phyloP scores from a whole-genome alignment of 768 basidiomycete species.

The Candolleomyces aberdarensis region DNA sequence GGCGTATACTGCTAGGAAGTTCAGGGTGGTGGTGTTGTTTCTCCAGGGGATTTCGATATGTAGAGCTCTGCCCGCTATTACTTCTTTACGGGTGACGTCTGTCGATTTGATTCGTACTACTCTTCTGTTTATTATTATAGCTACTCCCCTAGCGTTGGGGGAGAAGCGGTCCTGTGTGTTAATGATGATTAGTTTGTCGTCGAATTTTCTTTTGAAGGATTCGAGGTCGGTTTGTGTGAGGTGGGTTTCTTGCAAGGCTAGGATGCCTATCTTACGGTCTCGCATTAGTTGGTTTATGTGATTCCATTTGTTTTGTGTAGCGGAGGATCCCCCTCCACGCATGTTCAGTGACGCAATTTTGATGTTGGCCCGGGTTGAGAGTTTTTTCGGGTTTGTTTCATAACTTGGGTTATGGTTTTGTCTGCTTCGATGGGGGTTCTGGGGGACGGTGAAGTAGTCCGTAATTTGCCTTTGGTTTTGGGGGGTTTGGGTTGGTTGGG shows the following conservation, averaged over 20 bases:
- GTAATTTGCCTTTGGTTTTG: no score
- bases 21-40: conserved; percentile 9
- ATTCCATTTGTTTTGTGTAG: neutral
- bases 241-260: neutral
- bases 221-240: neutral
- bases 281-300: neutral
- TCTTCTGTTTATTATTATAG: conserved; percentile 29
- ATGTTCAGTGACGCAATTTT: neutral
- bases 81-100: neutral
- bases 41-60: conserved; percentile 15
- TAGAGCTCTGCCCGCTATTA: conserved; percentile 27
- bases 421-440: no score
- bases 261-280: neutral
- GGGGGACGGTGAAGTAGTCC: no score
- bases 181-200: conserved; percentile 4
- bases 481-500: no score
- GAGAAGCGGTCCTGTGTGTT: conserved; percentile 11
- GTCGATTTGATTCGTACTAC: conserved; percentile 7
- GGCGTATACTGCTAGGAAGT: conserved; percentile 31
- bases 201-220: no score
- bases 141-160: conserved; percentile 25
- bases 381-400: neutral
- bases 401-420: no score
- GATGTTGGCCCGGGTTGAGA: neutral
- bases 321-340: neutral